Conservation (phyloP, 768 basidiomycete genomes). For the Mycena galopus region DNA sequence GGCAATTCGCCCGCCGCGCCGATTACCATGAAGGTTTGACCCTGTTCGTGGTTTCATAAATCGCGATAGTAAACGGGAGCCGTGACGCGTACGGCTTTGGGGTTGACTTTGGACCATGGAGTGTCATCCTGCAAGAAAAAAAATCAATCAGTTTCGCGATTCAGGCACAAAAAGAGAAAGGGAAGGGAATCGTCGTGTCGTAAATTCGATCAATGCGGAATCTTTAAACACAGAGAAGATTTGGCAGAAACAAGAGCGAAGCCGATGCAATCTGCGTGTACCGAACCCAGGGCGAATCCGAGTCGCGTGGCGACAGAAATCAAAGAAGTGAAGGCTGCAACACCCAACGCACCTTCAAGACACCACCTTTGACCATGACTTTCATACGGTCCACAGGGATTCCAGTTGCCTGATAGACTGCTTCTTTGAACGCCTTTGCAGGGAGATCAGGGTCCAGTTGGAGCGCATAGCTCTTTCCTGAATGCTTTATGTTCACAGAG, state of each 20-base stretch:
- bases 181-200: not conserved
- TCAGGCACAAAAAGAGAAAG: not conserved
- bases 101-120: constrained; percentile 85
- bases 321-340: not conserved
- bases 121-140: constrained; percentile 79
- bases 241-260: not conserved
- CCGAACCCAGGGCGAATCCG: not conserved
- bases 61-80: not conserved
- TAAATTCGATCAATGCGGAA: not conserved
- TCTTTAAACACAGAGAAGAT: not conserved
- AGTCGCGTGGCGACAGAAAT: not conserved
- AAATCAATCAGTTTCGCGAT: constrained; percentile 20
- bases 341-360: constrained; percentile 78
- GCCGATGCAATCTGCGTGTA: not conserved
- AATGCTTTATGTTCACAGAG: constrained; percentile 89
- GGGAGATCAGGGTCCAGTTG: constrained; percentile 80
- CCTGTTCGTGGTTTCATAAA: constrained; percentile 60
- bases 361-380: constrained; percentile 94
- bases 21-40: constrained; percentile 93
- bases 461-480: constrained; percentile 82
- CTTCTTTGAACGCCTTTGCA: constrained; percentile 83
- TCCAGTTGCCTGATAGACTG: constrained; percentile 84
- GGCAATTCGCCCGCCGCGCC: constrained; percentile 94
- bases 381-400: constrained; percentile 95
- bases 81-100: constrained; percentile 76